A percentile compares a stretch with the other conserved stretches of the same genome.
These are phyloP conservation scores for Eucalyptus cloeziana DNA, from an alignment of 345 rosid species.

Conservation along the genomic window DNA sequence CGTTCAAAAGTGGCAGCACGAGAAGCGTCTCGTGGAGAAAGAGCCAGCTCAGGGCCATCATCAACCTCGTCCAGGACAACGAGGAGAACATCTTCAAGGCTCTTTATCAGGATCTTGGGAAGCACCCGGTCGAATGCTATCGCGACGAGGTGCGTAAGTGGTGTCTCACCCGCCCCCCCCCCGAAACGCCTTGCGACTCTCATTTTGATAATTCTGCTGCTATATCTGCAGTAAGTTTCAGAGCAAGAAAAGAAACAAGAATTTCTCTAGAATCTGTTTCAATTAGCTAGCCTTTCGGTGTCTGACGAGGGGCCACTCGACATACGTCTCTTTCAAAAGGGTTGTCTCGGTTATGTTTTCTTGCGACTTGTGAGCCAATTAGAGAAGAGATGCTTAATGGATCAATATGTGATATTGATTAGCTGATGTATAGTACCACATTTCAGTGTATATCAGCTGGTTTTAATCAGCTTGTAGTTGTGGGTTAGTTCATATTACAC, in stretches of 20 bases:
- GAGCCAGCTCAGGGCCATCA: slow-evolving; percentile 42
- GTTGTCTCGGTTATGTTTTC: background rate
- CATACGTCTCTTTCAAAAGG: background rate
- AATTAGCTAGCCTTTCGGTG: background rate
- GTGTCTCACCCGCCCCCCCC: background rate
- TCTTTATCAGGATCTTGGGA: slow-evolving; percentile 71
- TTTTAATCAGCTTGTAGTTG: background rate
- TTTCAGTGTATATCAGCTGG: background rate
- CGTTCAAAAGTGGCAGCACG: slow-evolving; percentile 45
- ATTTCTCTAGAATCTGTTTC: background rate
- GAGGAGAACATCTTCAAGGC: slow-evolving; percentile 33
- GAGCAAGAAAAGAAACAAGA: background rate
- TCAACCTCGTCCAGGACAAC: slow-evolving; percentile 46
- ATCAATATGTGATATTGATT: background rate
- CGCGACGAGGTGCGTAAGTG: slow-evolving; percentile 44
- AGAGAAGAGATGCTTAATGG: too few relatives aligned
- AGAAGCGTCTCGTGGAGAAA: slow-evolving; percentile 65
- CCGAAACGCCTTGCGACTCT: background rate
- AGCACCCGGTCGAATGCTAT: slow-evolving; percentile 63
- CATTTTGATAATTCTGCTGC: background rate
- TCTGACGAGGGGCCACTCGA: background rate
- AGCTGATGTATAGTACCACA: background rate
- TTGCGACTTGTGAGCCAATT: background rate
- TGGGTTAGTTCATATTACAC: background rate
- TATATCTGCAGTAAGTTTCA: background rate